Evolutionary conservation across 2,329 filamentous ascomycete genomes (phyloP).

Genomic region (Xylaria multiplex): DNA sequence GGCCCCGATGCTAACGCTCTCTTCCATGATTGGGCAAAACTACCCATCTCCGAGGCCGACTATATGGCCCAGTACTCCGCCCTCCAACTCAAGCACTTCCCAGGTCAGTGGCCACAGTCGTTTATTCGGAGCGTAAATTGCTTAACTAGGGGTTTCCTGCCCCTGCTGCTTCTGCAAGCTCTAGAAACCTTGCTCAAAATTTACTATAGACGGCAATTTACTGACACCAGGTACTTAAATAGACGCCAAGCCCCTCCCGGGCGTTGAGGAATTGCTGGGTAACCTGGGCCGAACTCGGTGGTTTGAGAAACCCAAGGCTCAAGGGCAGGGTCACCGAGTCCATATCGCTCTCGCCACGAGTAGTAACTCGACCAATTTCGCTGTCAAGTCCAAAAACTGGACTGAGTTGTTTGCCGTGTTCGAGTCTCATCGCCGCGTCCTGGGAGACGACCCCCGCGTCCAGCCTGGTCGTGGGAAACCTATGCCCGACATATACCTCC

Average conservation of each 20-base stretch:
- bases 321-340: slow-evolving; percentile 58
- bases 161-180: too few relatives aligned
- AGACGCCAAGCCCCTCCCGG: slow-evolving; percentile 78
- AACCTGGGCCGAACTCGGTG: slow-evolving; percentile 65
- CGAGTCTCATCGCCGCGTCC: slow-evolving; percentile 73
- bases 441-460: slow-evolving; percentile 88
- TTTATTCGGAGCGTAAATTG: too few relatives aligned
- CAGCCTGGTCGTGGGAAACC: slow-evolving; percentile 87
- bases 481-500: slow-evolving; percentile 90
- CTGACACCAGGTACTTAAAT: too few relatives aligned
- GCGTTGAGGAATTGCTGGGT: slow-evolving; percentile 74
- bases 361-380: slow-evolving; percentile 76
- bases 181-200: too few relatives aligned
- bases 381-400: slow-evolving; percentile 76
- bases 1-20: slow-evolving; percentile 63
- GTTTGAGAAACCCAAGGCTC: slow-evolving; percentile 54
- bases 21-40: slow-evolving; percentile 81
- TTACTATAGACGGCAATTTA: too few relatives aligned
- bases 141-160: too few relatives aligned
- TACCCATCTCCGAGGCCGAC: slow-evolving; percentile 78
- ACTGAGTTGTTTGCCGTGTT: slow-evolving; percentile 72
- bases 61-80: slow-evolving; percentile 68
- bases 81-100: slow-evolving; percentile 79
- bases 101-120: slow-evolving; percentile 44
- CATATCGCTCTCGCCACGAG: slow-evolving; percentile 90